Conservation (phyloP, 306 rosid genomes). For the Hippophae tibetana region DNA sequence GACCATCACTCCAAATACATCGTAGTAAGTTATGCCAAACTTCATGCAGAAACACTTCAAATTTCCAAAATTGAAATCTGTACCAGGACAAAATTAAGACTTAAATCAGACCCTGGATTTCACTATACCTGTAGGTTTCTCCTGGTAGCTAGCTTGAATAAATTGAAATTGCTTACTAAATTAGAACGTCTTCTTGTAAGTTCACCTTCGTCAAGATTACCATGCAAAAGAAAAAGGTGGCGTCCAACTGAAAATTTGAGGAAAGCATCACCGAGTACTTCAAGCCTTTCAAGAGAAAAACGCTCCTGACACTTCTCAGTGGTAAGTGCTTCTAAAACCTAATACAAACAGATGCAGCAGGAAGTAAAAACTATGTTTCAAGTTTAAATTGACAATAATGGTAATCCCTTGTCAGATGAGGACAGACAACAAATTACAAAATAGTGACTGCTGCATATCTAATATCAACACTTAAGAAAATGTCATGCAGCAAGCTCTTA, state of each 20-base stretch:
- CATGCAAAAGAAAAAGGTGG: constrained; percentile 59
- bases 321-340: constrained; percentile 91
- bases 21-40: neutral
- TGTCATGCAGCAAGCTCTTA: constrained; percentile 32
- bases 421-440: too few relatives aligned
- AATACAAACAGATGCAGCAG: constrained; percentile 24
- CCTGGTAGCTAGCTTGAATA: constrained; percentile 60
- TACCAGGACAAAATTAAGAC: neutral
- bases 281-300: constrained; percentile 94
- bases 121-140: constrained; percentile 69
- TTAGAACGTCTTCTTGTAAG: constrained; percentile 66
- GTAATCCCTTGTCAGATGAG: too few relatives aligned
- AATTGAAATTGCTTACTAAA: constrained; percentile 63
- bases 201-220: constrained; percentile 75
- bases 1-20: neutral
- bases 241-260: constrained; percentile 83
- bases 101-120: constrained; percentile 13
- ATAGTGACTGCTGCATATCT: neutral
- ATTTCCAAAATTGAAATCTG: neutral
- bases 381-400: neutral
- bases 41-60: constrained; percentile 1
- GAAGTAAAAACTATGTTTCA: neutral
- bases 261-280: constrained; percentile 91
- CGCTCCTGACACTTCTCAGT: constrained; percentile 89
- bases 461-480: constrained; percentile 7